A percentile compares a stretch with the other conserved stretches of the same genome.
phyloP scores from a whole-genome alignment of 176 grass and related monocot genomes.

The Carex myosuroides region DNA sequence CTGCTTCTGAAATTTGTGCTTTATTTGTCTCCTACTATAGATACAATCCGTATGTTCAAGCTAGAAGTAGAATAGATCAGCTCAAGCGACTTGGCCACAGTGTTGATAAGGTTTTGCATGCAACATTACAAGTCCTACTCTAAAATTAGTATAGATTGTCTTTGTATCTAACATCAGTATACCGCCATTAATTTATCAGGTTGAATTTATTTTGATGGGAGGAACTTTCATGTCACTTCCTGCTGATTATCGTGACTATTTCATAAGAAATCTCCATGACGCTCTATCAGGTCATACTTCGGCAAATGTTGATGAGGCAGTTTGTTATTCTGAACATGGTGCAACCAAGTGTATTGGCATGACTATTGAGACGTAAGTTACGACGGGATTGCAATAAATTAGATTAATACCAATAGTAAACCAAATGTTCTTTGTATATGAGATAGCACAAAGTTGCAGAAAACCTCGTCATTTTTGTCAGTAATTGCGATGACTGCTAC shows the following conservation, averaged over 20 bases:
- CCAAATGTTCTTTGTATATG: neutral
- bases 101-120: slow-evolving; percentile 71
- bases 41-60: slow-evolving; percentile 97
- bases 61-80: slow-evolving; percentile 98
- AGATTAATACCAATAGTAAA: neutral
- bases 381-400: neutral
- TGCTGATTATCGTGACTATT: slow-evolving; percentile 94
- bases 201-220: slow-evolving; percentile 97
- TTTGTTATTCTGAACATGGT: slow-evolving; percentile 95
- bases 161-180: neutral
- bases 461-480: neutral
- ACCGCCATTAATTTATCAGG: slow-evolving; percentile 30
- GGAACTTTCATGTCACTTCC: slow-evolving; percentile 95
- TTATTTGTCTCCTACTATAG: slow-evolving; percentile 24
- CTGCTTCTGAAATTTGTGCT: neutral
- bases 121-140: neutral
- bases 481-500: neutral
- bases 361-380: slow-evolving; percentile 93
- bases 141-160: neutral
- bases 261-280: slow-evolving; percentile 98
- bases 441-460: neutral
- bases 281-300: slow-evolving; percentile 88
- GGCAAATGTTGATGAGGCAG: slow-evolving; percentile 96
- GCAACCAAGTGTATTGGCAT: slow-evolving; percentile 94
- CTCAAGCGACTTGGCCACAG: slow-evolving; percentile 96